A percentile compares a stretch with the other conserved stretches of the same genome.
phyloP scores from a whole-genome alignment of 305 asterid genomes.

The Nicotiana rustica region DNA sequence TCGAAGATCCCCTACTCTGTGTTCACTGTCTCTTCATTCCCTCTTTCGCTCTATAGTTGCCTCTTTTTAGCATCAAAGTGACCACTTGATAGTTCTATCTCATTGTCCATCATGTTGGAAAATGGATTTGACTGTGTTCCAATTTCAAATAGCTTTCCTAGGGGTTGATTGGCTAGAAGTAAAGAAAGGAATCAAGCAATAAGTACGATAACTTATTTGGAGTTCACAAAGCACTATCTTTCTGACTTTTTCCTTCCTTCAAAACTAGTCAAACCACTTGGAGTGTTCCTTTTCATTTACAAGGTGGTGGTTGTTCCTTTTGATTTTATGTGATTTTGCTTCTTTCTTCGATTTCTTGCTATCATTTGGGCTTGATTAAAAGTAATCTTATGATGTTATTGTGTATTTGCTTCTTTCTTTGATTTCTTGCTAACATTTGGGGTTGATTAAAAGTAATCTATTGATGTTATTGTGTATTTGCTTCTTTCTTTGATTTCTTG shows the following conservation, averaged over 20 bases:
- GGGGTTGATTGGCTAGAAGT: background rate
- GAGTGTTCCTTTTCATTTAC: background rate
- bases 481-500: background rate
- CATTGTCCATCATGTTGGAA: constrained; percentile 12
- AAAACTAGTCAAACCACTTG: background rate
- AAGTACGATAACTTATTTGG: background rate
- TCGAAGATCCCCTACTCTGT: background rate
- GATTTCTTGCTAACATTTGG: background rate
- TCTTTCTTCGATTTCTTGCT: constrained; percentile 4
- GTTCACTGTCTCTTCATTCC: background rate
- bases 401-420: background rate
- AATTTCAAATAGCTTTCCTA: background rate
- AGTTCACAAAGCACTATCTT: background rate
- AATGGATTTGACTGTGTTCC: background rate
- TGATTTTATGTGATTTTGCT: constrained; percentile 9
- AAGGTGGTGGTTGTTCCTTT: background rate
- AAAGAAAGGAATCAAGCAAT: background rate
- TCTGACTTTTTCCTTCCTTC: background rate
- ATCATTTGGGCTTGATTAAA: background rate
- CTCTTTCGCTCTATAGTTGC: background rate
- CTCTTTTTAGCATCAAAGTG: constrained; percentile 9
- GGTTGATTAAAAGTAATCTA: background rate
- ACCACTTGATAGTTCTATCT: constrained; percentile 11
- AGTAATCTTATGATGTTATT: background rate
- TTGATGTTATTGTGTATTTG: background rate